Evolutionary conservation across 257 asterid species (phyloP).

Genomic region (Striga asiatica): DNA sequence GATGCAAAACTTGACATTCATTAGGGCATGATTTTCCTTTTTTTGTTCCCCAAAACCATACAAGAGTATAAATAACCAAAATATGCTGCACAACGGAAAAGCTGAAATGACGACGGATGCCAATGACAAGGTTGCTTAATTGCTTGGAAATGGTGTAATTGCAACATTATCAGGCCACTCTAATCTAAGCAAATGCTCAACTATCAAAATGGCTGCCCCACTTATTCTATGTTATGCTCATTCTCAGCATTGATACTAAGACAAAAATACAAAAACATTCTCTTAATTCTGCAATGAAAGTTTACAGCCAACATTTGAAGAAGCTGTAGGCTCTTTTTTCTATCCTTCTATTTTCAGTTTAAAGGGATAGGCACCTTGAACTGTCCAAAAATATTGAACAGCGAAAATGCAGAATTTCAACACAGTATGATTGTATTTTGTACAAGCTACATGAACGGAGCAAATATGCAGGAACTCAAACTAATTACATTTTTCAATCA

Average conservation of each 20-base stretch:
- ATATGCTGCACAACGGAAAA: not conserved
- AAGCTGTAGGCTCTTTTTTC: too few species aligned
- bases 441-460: too few species aligned
- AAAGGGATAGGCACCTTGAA: too few species aligned
- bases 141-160: not conserved
- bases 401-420: not conserved
- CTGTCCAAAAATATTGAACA: too few species aligned
- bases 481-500: not conserved
- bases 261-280: not conserved
- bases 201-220: not conserved
- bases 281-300: not conserved
- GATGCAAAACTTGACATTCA: not conserved
- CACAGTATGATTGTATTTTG: too few species aligned
- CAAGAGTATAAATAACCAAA: too few species aligned
- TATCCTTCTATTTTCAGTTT: too few species aligned
- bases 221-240: not conserved
- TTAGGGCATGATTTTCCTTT: not conserved
- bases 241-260: not conserved
- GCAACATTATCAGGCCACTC: not conserved
- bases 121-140: not conserved
- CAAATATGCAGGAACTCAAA: not conserved
- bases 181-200: not conserved
- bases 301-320: too few species aligned
- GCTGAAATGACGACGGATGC: not conserved
- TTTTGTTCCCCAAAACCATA: too few species aligned